Evolutionary conservation across 2,329 filamentous ascomycete genomes (phyloP).

Genomic region (Colletotrichum ledebouriae): DNA sequence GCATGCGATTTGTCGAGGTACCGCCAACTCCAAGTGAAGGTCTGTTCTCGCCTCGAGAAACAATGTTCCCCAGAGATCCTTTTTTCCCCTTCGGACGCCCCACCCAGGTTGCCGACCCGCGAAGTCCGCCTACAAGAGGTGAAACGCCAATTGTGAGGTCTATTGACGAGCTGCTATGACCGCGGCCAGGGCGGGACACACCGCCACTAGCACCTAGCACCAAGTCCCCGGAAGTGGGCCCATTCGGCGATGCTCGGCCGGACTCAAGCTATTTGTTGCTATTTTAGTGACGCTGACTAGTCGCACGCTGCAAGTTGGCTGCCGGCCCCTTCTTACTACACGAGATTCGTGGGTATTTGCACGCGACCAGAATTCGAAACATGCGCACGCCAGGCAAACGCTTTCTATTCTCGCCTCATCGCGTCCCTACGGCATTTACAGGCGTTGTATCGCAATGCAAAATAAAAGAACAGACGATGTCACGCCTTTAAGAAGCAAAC

Average conservation of each 20-base stretch:
- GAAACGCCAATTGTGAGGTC: constrained; percentile 82
- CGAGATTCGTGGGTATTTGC: constrained; percentile 7
- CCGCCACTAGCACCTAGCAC: constrained; percentile 32
- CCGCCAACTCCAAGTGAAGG: constrained; percentile 66
- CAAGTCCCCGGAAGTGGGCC: constrained; percentile 22
- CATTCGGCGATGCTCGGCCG: constrained; percentile 29
- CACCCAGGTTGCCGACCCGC: constrained; percentile 71
- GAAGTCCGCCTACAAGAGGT: constrained; percentile 81
- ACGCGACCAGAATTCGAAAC: constrained; percentile 13
- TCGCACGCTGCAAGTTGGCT: neutral
- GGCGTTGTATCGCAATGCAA: neutral
- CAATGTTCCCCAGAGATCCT: constrained; percentile 67
- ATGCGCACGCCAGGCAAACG: constrained; percentile 9
- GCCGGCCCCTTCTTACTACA: neutral
- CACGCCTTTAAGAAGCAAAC: neutral
- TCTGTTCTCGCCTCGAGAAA: constrained; percentile 66
- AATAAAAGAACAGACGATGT: neutral
- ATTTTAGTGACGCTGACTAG: constrained; percentile 27
- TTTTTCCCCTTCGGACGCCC: constrained; percentile 66
- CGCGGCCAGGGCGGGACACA: constrained; percentile 27
- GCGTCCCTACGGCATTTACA: constrained; percentile 23
- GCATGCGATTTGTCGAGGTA: constrained; percentile 66
- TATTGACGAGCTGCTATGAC: constrained; percentile 81
- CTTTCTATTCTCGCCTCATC: neutral
- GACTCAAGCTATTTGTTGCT: constrained; percentile 23